Evolutionary conservation across 208 protist genomes (phyloP).

Genomic region (Trypanosoma scelopori): DNA sequence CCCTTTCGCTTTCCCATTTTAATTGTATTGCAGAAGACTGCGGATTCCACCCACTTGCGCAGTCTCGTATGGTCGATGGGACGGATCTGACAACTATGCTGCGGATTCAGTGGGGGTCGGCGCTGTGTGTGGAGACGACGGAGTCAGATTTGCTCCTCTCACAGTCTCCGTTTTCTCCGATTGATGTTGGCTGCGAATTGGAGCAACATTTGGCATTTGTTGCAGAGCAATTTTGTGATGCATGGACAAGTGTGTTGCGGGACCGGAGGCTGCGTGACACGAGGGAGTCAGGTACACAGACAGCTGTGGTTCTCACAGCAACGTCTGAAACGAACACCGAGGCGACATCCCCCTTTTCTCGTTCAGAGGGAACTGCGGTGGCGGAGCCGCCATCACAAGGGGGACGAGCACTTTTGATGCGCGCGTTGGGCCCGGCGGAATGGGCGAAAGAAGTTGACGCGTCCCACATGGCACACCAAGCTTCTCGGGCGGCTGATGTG

Average conservation of each 20-base stretch:
- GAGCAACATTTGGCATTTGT: slow-evolving; percentile 25
- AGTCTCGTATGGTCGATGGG: not conserved
- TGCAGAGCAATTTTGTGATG: slow-evolving; percentile 25
- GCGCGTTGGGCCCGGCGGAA: slow-evolving; percentile 26
- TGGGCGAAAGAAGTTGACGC: slow-evolving; percentile 28
- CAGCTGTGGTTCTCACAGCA: slow-evolving; percentile 17
- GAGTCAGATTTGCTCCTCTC: slow-evolving; percentile 16
- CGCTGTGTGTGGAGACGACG: slow-evolving; percentile 14
- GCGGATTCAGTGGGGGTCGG: slow-evolving; percentile 22
- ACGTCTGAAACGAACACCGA: slow-evolving; percentile 24
- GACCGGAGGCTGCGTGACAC: slow-evolving; percentile 2
- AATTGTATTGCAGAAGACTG: slow-evolving; percentile 21
- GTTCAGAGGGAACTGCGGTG: not conserved
- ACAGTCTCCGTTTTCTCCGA: not conserved
- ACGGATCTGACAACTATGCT: slow-evolving; percentile 13
- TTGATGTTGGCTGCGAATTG: slow-evolving; percentile 17
- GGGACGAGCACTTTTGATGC: slow-evolving; percentile 21
- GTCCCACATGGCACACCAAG: not conserved
- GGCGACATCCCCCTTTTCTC: not conserved
- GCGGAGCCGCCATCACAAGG: slow-evolving; percentile 1
- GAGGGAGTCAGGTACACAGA: slow-evolving; percentile 26
- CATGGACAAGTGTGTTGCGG: slow-evolving; percentile 18
- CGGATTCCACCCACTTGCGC: slow-evolving; percentile 16
- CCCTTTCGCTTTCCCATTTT: slow-evolving; percentile 20
- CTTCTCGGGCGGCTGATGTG: not conserved